A percentile compares a stretch with the other conserved stretches of the same genome.
Conservation (phyloP, 495 filamentous ascomycete genomes). For the Penicillium crystallinum region DNA sequence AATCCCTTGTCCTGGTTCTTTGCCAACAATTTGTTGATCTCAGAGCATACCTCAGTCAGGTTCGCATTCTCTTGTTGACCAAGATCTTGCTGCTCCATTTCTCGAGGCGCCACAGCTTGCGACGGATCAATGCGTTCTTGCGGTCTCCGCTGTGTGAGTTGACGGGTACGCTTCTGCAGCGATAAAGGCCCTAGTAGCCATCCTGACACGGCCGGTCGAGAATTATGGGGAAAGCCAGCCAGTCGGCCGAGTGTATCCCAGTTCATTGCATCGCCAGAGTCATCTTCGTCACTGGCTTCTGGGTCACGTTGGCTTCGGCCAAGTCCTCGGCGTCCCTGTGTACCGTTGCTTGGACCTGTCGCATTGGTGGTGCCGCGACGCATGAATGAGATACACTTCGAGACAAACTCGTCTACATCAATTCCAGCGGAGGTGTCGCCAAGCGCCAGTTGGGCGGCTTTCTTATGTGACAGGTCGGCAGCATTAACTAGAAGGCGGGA, state of each 20-base stretch:
- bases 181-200: slow-evolving; percentile 89
- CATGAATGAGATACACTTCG: slow-evolving; percentile 89
- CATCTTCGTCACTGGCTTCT: slow-evolving; percentile 52
- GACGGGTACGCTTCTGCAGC: slow-evolving; percentile 74
- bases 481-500: slow-evolving; percentile 73
- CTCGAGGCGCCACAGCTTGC: slow-evolving; percentile 64
- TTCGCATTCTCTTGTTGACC: slow-evolving; percentile 67
- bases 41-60: slow-evolving; percentile 62
- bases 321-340: slow-evolving; percentile 29
- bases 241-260: slow-evolving; percentile 80
- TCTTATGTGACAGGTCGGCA: slow-evolving; percentile 72
- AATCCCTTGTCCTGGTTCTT: slow-evolving; percentile 32
- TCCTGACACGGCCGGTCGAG: slow-evolving; percentile 69
- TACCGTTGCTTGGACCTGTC: slow-evolving; percentile 13
- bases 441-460: slow-evolving; percentile 60
- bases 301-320: slow-evolving; percentile 31
- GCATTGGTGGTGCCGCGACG: slow-evolving; percentile 43
- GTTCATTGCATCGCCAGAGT: slow-evolving; percentile 70
- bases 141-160: slow-evolving; percentile 58
- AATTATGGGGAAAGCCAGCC: slow-evolving; percentile 66
- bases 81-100: slow-evolving; percentile 65
- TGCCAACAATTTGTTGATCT: slow-evolving; percentile 49
- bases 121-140: slow-evolving; percentile 56
- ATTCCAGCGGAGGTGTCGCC: slow-evolving; percentile 67
- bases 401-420: slow-evolving; percentile 90